Evolutionary conservation across 106 monocot genomes (phyloP).

Genomic region (Gastrodia elata): DNA sequence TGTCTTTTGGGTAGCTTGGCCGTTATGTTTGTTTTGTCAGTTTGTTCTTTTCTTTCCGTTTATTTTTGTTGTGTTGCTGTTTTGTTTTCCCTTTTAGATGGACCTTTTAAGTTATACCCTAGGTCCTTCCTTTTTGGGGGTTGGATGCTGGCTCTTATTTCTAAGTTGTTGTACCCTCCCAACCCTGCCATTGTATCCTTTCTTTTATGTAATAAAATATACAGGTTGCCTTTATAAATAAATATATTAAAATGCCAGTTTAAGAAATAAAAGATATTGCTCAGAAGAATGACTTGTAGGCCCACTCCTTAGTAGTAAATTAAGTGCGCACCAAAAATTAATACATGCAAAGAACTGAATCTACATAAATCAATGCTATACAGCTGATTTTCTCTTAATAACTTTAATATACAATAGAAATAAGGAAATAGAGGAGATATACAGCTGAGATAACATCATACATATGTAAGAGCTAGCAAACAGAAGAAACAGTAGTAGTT

Average conservation of each 20-base stretch:
- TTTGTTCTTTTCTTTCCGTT: no score
- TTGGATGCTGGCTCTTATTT: no score
- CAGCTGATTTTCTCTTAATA: not conserved
- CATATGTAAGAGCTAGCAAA: not conserved
- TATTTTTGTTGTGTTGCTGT: no score
- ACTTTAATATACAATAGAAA: not conserved
- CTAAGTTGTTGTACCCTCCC: no score
- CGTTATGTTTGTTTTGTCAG: no score
- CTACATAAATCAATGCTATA: not conserved
- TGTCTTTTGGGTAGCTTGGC: no score
- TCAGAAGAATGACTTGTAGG: not conserved
- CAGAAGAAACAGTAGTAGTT: not conserved
- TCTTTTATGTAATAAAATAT: no score
- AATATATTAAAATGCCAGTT: not conserved
- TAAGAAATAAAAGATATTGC: not conserved
- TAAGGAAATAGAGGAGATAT: not conserved
- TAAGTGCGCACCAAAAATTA: not conserved
- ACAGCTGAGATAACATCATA: not conserved
- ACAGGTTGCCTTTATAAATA: no score
- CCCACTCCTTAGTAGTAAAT: not conserved
- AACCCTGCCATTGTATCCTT: not conserved
- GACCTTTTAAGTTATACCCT: no score
- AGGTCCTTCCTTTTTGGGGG: no score
- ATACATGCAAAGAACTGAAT: not conserved
- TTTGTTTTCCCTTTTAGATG: no score